phyloP scores from a whole-genome alignment of 1,139 yeast species.

The Hanseniaspora gamundiae region DNA sequence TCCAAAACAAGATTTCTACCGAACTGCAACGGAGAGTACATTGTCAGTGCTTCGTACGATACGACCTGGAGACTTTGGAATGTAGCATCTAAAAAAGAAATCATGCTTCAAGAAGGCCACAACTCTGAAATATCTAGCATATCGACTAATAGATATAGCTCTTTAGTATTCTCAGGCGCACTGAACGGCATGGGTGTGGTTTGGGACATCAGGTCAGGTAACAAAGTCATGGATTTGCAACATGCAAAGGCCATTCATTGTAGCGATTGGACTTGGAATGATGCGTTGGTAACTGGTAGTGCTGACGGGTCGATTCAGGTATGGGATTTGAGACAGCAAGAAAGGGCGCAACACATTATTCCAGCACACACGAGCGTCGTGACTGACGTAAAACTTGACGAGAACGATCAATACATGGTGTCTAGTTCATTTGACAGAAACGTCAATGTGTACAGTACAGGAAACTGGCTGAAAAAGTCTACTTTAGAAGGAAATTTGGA shows the following conservation, averaged over 20 bases:
- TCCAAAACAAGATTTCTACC: slow-evolving; percentile 63
- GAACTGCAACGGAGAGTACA: slow-evolving; percentile 27
- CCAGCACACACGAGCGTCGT: slow-evolving; percentile 72
- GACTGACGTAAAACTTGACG: slow-evolving; percentile 49
- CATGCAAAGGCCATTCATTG: slow-evolving; percentile 67
- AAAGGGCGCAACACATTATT: slow-evolving; percentile 35
- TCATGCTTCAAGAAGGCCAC: slow-evolving; percentile 73
- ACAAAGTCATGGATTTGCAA: slow-evolving; percentile 42
- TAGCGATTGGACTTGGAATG: slow-evolving; percentile 67
- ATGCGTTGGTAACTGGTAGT: slow-evolving; percentile 66
- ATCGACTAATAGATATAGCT: slow-evolving; percentile 66
- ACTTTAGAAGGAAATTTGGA: slow-evolving; percentile 54
- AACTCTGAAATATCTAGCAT: slow-evolving; percentile 57
- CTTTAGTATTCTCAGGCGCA: slow-evolving; percentile 67
- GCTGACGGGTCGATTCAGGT: slow-evolving; percentile 72
- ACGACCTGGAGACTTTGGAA: slow-evolving; percentile 91
- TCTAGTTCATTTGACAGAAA: slow-evolving; percentile 63
- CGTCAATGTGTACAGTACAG: slow-evolving; percentile 55
- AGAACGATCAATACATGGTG: slow-evolving; percentile 33
- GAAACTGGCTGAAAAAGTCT: slow-evolving; percentile 53
- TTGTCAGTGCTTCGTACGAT: slow-evolving; percentile 73
- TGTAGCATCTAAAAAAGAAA: slow-evolving; percentile 33
- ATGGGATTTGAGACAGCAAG: slow-evolving; percentile 67
- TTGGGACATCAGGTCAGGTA: slow-evolving; percentile 85
- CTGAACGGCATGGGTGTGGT: slow-evolving; percentile 60